Conservation (phyloP, 768 basidiomycete species). For the Serendipita indica region DNA sequence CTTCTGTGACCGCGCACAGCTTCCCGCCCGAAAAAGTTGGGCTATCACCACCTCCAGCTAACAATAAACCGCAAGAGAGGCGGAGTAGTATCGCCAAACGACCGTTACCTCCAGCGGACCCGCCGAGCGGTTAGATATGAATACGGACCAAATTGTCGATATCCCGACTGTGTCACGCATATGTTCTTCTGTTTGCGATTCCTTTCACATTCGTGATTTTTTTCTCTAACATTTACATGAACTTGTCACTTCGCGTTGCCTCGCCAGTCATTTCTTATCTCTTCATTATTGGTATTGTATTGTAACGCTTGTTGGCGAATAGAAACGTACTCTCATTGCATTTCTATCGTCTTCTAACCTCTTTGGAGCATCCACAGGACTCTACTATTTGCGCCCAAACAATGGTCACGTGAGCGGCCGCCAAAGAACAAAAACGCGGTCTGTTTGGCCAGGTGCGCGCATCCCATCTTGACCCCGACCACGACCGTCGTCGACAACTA, state of each 20-base stretch:
- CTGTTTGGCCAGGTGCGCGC: neutral
- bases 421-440: slow-evolving; percentile 1
- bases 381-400: too few species aligned
- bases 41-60: neutral
- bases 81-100: slow-evolving; percentile 1
- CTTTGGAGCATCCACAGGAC: too few species aligned
- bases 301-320: neutral
- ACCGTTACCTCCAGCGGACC: neutral
- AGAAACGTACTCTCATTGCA: neutral
- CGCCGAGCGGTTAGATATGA: too few species aligned
- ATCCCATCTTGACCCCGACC: neutral
- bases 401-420: neutral
- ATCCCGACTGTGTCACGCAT: neutral
- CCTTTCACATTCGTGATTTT: neutral
- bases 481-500: neutral
- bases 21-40: slow-evolving; percentile 9
- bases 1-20: neutral
- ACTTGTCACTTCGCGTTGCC: neutral
- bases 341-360: neutral
- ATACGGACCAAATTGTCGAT: too few species aligned
- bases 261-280: neutral
- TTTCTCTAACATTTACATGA: neutral
- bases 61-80: neutral
- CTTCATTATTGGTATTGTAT: neutral
- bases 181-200: neutral